Evolutionary conservation across 2,329 filamentous ascomycete species (phyloP).

Genomic region (Botrytis aclada): DNA sequence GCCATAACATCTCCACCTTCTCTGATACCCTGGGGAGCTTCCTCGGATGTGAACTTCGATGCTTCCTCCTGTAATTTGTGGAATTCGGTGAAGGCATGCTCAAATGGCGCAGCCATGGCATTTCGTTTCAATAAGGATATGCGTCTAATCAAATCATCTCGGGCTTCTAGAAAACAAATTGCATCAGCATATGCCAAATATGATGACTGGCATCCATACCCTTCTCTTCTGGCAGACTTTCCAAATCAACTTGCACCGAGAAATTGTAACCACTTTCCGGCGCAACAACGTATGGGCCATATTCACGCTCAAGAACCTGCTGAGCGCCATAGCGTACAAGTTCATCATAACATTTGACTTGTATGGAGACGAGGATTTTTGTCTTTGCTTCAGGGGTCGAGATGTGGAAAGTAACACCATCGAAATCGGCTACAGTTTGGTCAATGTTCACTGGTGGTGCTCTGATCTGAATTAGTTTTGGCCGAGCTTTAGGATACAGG

Average conservation of each 20-base stretch:
- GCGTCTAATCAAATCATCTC: conserved; percentile 80
- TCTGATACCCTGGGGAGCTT: conserved; percentile 82
- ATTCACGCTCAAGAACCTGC: conserved; percentile 88
- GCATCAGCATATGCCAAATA: conserved; percentile 18
- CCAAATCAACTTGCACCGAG: conserved; percentile 84
- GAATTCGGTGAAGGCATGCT: conserved; percentile 93
- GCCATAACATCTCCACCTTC: conserved; percentile 93
- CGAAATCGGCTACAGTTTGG: conserved; percentile 98
- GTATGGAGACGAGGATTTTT: conserved; percentile 90
- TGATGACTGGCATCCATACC: conserved; percentile 44
- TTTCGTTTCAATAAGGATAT: conserved; percentile 95
- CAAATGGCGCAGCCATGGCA: conserved; percentile 97
- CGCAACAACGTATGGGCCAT: conserved; percentile 82
- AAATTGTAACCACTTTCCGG: conserved; percentile 95
- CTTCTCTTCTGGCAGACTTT: conserved; percentile 77
- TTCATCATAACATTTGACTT: conserved; percentile 92
- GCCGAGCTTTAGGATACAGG: not conserved
- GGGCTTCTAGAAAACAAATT: conserved; percentile 54
- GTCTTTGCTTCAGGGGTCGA: conserved; percentile 93
- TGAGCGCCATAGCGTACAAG: conserved; percentile 91
- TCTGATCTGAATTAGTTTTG: conserved; percentile 49
- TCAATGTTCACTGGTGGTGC: conserved; percentile 85
- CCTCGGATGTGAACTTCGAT: conserved; percentile 87
- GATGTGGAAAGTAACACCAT: conserved; percentile 97
- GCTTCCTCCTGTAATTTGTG: conserved; percentile 82